Base-by-base conservation (phyloP, 306 rosid species). In the Casuarina cunninghamiana region DNA sequence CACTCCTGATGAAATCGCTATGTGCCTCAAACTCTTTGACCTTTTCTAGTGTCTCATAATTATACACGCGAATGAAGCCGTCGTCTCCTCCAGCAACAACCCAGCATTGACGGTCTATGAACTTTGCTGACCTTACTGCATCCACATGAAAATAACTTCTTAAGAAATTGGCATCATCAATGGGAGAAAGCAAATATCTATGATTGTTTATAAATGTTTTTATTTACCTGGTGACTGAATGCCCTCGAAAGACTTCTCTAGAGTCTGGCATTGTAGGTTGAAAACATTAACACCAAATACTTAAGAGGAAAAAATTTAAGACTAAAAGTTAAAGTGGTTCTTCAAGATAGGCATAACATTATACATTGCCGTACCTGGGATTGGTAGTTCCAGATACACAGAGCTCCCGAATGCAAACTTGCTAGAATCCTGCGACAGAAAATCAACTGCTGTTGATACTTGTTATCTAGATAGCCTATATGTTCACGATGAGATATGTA, bases 31-130 rank as follows among this genome's bases (percentile, higher is more conserved):
- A 96, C 46, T 93, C 96, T 90, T 91, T 96, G 63, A 91, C 81
- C 84, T 96, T 96, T 84, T 96, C 99, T 98, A 96, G 93, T 74
- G 99, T 96, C 80, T 96, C 93, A 88, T 96, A 96, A 81, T 96
- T 96, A 88, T 96, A 96, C 26, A 91, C 99, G 80, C 99, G 99
- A 84, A 96, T 85, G 70, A 80, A 85, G 97, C 93, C 93, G 83
- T 96, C 99, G 83, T 96, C 99, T 46, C 98, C 99, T 81, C 99
- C 99, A 69, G 98, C 98, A 78, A 96, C 99, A 82, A 96, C 94
- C 99, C 97, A 96, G 80, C 93, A 98, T 80, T 80, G 93, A 82
- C 99, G 94, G 78, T 98, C 87, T 77, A 96, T 88, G 90, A 96
- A 96, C 82, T 96, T 96, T 84, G 99, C 99, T 48, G 99, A 96